phyloP scores from a whole-genome alignment of 2,329 filamentous ascomycete species.

The Exophiala alcalophila region DNA sequence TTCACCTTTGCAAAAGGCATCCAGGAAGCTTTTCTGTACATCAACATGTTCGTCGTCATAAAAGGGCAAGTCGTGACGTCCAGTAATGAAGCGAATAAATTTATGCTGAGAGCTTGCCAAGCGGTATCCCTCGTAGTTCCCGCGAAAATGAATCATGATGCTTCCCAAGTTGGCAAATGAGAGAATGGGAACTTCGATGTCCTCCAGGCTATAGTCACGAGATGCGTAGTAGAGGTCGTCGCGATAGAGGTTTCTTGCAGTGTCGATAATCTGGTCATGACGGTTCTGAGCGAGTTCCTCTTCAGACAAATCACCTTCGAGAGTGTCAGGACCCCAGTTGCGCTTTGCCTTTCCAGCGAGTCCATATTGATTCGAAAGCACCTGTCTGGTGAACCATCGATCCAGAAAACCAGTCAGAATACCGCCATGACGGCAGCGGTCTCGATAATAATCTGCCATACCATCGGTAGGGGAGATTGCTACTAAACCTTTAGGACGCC shows the following conservation, averaged over 20 bases:
- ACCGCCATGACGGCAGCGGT: slow-evolving; percentile 59
- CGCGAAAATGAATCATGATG: slow-evolving; percentile 65
- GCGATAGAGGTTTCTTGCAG: slow-evolving; percentile 53
- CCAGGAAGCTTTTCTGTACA: slow-evolving; percentile 64
- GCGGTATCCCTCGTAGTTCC: slow-evolving; percentile 63
- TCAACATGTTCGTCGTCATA: slow-evolving; percentile 69
- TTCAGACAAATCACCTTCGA: slow-evolving; percentile 31
- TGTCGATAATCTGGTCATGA: slow-evolving; percentile 45
- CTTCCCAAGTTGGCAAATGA: slow-evolving; percentile 70
- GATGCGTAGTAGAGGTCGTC: slow-evolving; percentile 63
- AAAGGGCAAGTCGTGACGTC: slow-evolving; percentile 69
- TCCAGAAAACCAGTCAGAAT: slow-evolving; percentile 58
- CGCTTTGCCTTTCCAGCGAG: slow-evolving; percentile 25
- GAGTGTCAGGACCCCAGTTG: slow-evolving; percentile 30
- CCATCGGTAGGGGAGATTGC: slow-evolving; percentile 56
- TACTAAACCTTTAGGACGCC: slow-evolving; percentile 50
- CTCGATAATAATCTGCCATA: slow-evolving; percentile 56
- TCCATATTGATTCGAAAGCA: slow-evolving; percentile 12
- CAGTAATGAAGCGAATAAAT: slow-evolving; percentile 66
- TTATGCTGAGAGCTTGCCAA: slow-evolving; percentile 65
- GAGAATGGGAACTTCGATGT: slow-evolving; percentile 66
- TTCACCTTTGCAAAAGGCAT: slow-evolving; percentile 67
- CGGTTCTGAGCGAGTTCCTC: slow-evolving; percentile 39
- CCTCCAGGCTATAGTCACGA: slow-evolving; percentile 62
- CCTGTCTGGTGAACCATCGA: slow-evolving; percentile 45